Evolutionary conservation across 1,284 basidiomycete genomes (phyloP).

Genomic region (Coriolopsis trogii): DNA sequence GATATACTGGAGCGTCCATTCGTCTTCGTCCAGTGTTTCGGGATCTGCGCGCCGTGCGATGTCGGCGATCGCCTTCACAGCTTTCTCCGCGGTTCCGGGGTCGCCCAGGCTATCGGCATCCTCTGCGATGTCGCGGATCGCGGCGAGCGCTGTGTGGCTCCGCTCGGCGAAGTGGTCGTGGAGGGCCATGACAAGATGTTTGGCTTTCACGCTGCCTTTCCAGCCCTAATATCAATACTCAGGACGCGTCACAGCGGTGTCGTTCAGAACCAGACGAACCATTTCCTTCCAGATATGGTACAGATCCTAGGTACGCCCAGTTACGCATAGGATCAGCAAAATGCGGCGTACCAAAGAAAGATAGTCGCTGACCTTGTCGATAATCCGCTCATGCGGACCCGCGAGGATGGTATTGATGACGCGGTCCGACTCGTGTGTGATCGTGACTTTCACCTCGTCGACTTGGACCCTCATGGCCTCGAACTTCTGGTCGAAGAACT

Average conservation of each 20-base stretch:
- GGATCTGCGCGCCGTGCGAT: background rate
- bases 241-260: background rate
- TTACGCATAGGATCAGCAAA: too few species aligned
- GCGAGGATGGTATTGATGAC: conserved; percentile 29
- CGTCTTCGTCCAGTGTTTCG: conserved; percentile 4
- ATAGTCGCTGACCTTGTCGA: conserved; percentile 26
- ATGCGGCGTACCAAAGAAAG: background rate
- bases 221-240: conserved; percentile 24
- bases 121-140: background rate
- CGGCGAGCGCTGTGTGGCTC: background rate
- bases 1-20: conserved; percentile 29
- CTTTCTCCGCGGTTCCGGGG: background rate
- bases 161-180: conserved; percentile 32
- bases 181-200: conserved; percentile 35
- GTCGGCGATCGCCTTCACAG: conserved; percentile 6
- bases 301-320: too few species aligned
- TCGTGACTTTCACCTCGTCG: conserved; percentile 22
- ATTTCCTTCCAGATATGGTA: conserved; percentile 30
- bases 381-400: conserved; percentile 35
- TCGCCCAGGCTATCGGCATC: background rate
- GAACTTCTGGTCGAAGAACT: conserved; percentile 35
- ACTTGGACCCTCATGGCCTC: conserved; percentile 33
- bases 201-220: conserved; percentile 35
- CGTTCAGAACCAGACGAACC: background rate
- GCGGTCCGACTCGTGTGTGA: conserved; percentile 27